These are phyloP conservation scores for Sequoia sempervirens DNA, from an alignment of 75 land plant genomes.

Conservation along the genomic window DNA sequence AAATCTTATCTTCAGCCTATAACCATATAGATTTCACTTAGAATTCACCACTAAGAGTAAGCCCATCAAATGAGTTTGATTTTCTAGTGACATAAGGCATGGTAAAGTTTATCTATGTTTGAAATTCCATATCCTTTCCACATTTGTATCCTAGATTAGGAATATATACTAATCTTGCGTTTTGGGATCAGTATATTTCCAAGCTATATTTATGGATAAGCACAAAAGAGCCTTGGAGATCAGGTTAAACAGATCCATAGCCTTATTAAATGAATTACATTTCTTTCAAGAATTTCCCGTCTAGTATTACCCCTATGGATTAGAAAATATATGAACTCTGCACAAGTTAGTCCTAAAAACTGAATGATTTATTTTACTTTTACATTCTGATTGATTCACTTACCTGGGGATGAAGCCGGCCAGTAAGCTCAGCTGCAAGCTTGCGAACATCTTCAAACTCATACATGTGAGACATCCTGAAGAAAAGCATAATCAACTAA, in stretches of 20 bases:
- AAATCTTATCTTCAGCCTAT: neutral
- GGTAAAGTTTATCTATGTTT: neutral
- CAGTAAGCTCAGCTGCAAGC: slow-evolving; percentile 68
- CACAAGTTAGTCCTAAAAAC: neutral
- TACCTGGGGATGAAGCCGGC: slow-evolving; percentile 74
- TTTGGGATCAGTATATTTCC: neutral
- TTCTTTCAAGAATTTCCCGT: neutral
- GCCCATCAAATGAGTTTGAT: neutral
- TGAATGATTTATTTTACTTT: neutral
- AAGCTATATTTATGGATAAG: neutral
- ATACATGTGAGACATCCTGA: slow-evolving; percentile 37
- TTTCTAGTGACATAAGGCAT: neutral
- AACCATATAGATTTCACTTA: neutral
- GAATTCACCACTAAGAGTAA: neutral
- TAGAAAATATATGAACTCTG: neutral
- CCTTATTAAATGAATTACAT: neutral
- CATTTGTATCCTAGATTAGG: neutral
- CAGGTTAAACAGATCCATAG: neutral
- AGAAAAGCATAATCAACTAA: neutral
- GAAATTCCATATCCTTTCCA: neutral
- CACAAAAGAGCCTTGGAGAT: neutral
- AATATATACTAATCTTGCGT: neutral
- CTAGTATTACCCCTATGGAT: no score
- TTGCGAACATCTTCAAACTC: slow-evolving; percentile 78
- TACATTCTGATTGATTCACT: neutral